phyloP scores from a whole-genome alignment of 768 basidiomycete genomes.

The Auricularia cornea region DNA sequence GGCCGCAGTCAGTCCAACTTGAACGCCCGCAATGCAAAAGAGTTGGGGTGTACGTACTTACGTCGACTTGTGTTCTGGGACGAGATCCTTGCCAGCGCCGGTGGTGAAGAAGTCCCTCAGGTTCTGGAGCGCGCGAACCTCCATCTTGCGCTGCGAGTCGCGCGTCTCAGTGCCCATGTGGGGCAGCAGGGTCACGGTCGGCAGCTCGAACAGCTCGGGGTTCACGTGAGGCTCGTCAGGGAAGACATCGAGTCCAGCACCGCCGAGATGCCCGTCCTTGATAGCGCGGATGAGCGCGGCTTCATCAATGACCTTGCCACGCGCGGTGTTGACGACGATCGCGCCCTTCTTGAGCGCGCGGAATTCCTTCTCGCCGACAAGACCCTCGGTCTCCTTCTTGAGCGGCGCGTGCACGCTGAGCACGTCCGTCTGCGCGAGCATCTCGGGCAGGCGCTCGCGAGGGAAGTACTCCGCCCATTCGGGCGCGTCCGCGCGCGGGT shows the following conservation, averaged over 20 bases:
- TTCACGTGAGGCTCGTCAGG: constrained; percentile 79
- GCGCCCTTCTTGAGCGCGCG: constrained; percentile 67
- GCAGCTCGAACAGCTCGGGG: constrained; percentile 69
- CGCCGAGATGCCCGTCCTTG: constrained; percentile 74
- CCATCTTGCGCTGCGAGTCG: constrained; percentile 76
- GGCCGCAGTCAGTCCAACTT: no score
- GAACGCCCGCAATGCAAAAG: no score
- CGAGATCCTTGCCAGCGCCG: constrained; percentile 59
- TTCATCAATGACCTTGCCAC: constrained; percentile 89
- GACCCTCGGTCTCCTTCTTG: constrained; percentile 58
- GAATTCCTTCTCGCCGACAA: constrained; percentile 71
- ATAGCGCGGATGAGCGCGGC: constrained; percentile 77
- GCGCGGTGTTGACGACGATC: constrained; percentile 77
- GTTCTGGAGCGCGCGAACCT: constrained; percentile 74
- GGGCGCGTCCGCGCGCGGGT: constrained; percentile 48
- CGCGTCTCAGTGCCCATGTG: constrained; percentile 88
- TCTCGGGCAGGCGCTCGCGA: constrained; percentile 46
- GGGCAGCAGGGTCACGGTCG: constrained; percentile 77
- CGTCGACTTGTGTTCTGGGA: constrained; percentile 38
- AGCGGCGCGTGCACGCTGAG: constrained; percentile 83
- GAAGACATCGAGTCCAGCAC: constrained; percentile 79
- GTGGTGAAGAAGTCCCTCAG: constrained; percentile 57
- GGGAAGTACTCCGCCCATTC: constrained; percentile 70
- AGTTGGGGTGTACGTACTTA: neutral
- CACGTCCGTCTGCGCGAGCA: constrained; percentile 69